Conservation (phyloP, 345 rosid species). For the Moricandia arvensis region DNA sequence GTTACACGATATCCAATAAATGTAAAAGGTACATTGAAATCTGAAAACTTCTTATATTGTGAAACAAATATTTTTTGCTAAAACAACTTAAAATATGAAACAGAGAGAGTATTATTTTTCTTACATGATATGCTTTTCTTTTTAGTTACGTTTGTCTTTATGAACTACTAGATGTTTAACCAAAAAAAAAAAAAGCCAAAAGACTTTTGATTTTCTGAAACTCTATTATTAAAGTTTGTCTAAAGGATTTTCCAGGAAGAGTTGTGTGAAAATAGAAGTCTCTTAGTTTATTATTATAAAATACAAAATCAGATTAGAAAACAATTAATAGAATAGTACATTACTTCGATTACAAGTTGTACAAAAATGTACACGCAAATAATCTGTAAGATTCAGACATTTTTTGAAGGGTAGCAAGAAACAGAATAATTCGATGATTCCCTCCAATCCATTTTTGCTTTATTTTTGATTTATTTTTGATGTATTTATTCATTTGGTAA, state of each 20-base stretch:
- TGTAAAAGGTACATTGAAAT: no score
- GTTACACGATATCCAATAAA: no score
- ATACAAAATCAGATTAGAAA: neutral
- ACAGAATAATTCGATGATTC: constrained; percentile 38
- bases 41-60: no score
- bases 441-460: no score
- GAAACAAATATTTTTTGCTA: no score
- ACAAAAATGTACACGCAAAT: constrained; percentile 26
- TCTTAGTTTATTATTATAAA: neutral
- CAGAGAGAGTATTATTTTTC: no score
- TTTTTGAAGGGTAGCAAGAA: constrained; percentile 19
- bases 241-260: neutral
- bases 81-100: no score
- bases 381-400: constrained; percentile 33
- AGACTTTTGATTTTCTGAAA: neutral
- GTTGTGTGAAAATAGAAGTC: neutral
- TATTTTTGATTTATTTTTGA: no score
- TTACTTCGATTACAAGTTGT: neutral
- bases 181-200: neutral
- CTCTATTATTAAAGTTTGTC: neutral
- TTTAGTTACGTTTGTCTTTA: no score
- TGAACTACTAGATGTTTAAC: no score
- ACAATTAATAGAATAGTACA: neutral
- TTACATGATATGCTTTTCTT: no score
- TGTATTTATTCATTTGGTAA: no score